Conservation (phyloP, 2,329 filamentous ascomycete species). For the Diaporthe longicolla region DNA sequence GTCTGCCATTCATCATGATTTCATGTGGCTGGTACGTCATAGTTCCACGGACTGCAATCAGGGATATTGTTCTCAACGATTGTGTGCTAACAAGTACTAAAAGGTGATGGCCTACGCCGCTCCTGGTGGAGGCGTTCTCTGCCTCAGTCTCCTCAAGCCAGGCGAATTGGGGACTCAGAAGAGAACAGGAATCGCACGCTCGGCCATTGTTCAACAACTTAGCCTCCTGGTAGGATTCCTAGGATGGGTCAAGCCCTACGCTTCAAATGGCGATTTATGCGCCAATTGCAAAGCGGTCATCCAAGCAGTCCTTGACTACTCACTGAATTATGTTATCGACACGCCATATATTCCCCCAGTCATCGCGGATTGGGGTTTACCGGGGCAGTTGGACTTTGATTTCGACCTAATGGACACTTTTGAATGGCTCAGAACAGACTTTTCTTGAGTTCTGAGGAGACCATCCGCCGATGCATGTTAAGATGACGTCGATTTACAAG, state of each 20-base stretch:
- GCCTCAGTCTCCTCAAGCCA: background rate
- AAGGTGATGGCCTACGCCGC: background rate
- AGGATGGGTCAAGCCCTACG: background rate
- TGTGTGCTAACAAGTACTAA: too few relatives aligned
- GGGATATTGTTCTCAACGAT: too few relatives aligned
- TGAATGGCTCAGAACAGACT: background rate
- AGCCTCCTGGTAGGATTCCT: background rate
- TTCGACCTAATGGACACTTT: background rate
- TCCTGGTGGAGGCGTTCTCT: background rate
- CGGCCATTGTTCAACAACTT: background rate
- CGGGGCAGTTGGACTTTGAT: background rate
- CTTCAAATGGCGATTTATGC: background rate
- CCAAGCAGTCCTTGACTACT: background rate
- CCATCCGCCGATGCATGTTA: background rate
- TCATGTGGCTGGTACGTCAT: background rate
- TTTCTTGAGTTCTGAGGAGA: background rate
- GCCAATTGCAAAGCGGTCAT: background rate
- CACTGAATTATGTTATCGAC: background rate
- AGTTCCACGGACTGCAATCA: too few relatives aligned
- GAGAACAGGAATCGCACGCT: background rate
- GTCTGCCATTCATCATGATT: background rate
- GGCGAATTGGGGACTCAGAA: background rate
- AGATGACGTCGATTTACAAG: background rate
- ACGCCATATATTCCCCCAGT: background rate
- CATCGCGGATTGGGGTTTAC: background rate